phyloP scores from a whole-genome alignment of 2,329 filamentous ascomycete species.

The Arthrobotrys conoides region DNA sequence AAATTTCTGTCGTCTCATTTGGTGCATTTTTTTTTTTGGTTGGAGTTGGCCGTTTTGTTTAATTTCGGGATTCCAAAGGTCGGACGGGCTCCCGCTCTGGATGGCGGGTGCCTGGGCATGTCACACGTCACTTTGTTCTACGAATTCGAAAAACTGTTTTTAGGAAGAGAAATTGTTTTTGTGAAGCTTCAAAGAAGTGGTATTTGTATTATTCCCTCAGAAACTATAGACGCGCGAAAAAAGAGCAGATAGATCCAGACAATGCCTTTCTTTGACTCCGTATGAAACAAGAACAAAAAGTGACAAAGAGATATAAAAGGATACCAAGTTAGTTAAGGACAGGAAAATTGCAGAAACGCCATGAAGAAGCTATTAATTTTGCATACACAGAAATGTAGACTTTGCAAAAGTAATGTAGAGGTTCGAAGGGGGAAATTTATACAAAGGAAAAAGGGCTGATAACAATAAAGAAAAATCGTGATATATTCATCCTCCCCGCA shows the following conservation, averaged over 20 bases:
- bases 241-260: background rate
- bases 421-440: slow-evolving; percentile 32
- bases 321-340: background rate
- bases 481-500: slow-evolving; percentile 18
- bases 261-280: slow-evolving; percentile 6
- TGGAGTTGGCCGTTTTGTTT: background rate
- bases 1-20: background rate
- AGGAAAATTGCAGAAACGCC: slow-evolving; percentile 24
- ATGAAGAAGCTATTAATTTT: slow-evolving; percentile 32
- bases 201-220: background rate
- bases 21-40: background rate
- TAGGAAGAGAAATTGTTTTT: background rate
- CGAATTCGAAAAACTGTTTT: background rate
- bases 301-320: background rate
- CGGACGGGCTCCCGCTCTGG: slow-evolving; percentile 5
- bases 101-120: slow-evolving; percentile 16
- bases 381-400: background rate
- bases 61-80: slow-evolving; percentile 9
- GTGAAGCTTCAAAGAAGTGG: slow-evolving; percentile 10
- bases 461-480: slow-evolving; percentile 29
- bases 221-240: background rate
- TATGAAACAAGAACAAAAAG: background rate
- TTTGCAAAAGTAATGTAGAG: background rate
- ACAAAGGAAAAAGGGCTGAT: slow-evolving; percentile 34
- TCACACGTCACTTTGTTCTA: slow-evolving; percentile 21